Evolutionary conservation across 2,329 filamentous ascomycete genomes (phyloP).

Genomic region (Talaromyces rugulosus): DNA sequence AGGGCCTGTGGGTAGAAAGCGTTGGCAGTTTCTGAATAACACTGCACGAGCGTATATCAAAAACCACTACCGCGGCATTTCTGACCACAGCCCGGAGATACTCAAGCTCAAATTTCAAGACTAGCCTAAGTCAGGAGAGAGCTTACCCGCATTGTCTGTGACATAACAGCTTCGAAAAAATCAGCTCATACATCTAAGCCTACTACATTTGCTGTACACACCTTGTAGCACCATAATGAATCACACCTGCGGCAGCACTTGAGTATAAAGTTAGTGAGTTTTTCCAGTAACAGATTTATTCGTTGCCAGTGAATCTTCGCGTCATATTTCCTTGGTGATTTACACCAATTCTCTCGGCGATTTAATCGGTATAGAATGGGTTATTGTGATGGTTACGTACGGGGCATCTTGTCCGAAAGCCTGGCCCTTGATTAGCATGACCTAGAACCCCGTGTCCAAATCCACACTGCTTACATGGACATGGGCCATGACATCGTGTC

Average conservation of each 20-base stretch:
- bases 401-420: constrained; percentile 1
- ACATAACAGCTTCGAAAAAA: constrained; percentile 27
- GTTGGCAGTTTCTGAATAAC: background rate
- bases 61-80: background rate
- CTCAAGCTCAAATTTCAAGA: background rate
- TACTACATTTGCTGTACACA: constrained; percentile 10
- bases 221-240: constrained; percentile 59
- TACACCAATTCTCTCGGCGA: background rate
- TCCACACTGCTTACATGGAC: constrained; percentile 48
- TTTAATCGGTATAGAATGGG: constrained; percentile 51
- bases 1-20: background rate
- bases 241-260: constrained; percentile 74
- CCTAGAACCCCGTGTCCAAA: background rate
- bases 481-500: constrained; percentile 56
- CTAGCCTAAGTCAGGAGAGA: background rate
- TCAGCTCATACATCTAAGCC: constrained; percentile 22
- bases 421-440: background rate
- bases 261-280: constrained; percentile 24
- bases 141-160: constrained; percentile 63
- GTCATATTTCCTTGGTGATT: background rate
- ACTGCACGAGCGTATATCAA: background rate
- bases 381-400: background rate
- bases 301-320: background rate
- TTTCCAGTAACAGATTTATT: background rate
- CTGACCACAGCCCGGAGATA: background rate